phyloP scores from a whole-genome alignment of 169 alveolate species.

The Plasmodium cynomolgi region DNA sequence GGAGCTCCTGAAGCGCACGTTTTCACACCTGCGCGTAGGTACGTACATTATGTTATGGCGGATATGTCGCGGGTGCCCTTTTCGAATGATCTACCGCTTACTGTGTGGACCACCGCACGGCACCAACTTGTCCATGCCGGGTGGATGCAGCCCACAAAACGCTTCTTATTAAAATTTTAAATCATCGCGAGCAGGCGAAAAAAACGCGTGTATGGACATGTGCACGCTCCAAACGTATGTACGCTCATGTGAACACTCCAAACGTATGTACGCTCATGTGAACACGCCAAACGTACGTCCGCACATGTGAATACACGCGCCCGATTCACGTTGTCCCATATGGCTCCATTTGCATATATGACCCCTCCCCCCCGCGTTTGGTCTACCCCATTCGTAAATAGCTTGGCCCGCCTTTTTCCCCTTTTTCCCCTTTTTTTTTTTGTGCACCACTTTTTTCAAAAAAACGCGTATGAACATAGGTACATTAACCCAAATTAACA shows the following conservation, averaged over 20 bases:
- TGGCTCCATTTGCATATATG: conserved; percentile 1
- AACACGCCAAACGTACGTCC: background rate
- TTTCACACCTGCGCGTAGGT: background rate
- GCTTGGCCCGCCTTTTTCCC: background rate
- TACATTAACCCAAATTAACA: background rate
- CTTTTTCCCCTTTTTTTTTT: background rate
- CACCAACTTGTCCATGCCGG: background rate
- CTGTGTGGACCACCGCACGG: no score
- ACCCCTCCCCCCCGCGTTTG: background rate
- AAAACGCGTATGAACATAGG: background rate
- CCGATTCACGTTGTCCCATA: background rate
- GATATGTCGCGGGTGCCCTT: background rate
- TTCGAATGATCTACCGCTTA: background rate
- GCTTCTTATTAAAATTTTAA: background rate
- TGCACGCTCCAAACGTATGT: no score
- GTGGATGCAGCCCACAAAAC: background rate
- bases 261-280: background rate
- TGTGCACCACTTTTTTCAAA: background rate
- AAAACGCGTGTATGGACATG: background rate
- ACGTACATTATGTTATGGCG: background rate
- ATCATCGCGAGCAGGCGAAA: background rate
- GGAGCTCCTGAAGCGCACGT: background rate
- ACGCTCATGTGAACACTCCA: background rate
- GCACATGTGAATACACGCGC: background rate
- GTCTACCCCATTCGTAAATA: background rate